Base-by-base conservation (phyloP, 257 asterid species). In the Cynanchum wilfordii region DNA sequence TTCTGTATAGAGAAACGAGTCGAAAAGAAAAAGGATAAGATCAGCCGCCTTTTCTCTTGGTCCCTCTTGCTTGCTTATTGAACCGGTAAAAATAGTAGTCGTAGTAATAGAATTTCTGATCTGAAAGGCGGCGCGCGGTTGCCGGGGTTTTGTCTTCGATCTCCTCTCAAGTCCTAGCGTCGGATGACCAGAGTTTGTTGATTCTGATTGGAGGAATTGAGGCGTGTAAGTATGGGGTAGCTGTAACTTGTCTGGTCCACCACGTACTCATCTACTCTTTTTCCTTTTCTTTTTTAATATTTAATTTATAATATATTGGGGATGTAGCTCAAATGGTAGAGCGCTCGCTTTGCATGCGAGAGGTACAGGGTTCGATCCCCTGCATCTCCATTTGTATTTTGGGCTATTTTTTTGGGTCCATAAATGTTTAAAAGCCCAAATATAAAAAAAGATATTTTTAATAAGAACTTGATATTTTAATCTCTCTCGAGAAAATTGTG, bases 301-400 rank as follows among this genome's bases (percentile, higher is more conserved):
- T 3, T 3, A 1, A 33, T 2, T 3, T 3, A 33, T 33, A 33
- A 2, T 4, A 4, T 2, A 2, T 33, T 33, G 96, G 98, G 96
- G 92, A 87, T 93, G 93, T 91, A 87, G 96, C 97, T 89, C 96
- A 93, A 86, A 89, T 85, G 98, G 96, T 93, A 91, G 95, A 91
- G 93, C 91, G 93, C 94, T 86, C 91, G 93, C 97, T 93, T 91
- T 87, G 97, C 96, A 89, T 88, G 96, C 93, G 96, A 87, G 98
- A 94, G 97, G 97, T 87, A 94, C 96, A 87, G 97, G 96, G 90
- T 89, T 91, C 77, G 79, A 75, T 75, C 66, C 83, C 83, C 79
- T 73, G 83, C 83, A 75, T 79, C 79, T 79, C 83, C 83, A 42
- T 42, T 9, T 42, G 47, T 0, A 42, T 42, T 7, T 0, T 42